Base-by-base conservation (phyloP, 345 rosid species). In the Bretschneidera sinensis region DNA sequence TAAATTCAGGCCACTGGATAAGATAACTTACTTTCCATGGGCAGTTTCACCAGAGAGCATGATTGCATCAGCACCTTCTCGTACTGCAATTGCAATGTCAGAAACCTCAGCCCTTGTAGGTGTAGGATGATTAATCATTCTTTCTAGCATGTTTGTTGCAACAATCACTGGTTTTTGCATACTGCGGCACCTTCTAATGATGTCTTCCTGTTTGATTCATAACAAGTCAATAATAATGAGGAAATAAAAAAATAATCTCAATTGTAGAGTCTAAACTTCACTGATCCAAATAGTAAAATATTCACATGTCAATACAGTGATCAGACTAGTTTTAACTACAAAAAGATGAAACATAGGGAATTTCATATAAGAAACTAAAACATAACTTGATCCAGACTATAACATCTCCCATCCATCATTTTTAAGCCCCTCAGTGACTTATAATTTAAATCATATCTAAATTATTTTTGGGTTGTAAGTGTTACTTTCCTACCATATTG, bases 11-110 rank as follows among this genome's bases (percentile, higher is more conserved):
- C 45, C 6, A 14, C 22, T 8, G 23, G 49, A 35, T 20, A 51
- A 63, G 33, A 61, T 52, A 39, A 78, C 97, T 73, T 69, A 92
- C 98, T 84, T 87, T 73, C 98, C 97, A 17, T 92, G 98, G 21
- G 98, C 98, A 64, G 98, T 92, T 84, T 92, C 98, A 76, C 97
- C 97, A 55, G 98, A 92, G 59, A 92, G 96, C 98, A 92, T 92
- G 78, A 92, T 64, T 53, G 98, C 96, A 76, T 92, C 98, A 60
- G 97, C 85, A 34, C 97, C 96, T 78, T 89, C 97, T 56, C 91
- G 84, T 24, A 92, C 98, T 60, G 98, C 97, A 67, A 92, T 87
- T 51, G 98, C 91, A 51, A 92, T 89, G 66, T 92, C 98, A 23
- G 97, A 84, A 63, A 92, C 98, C 84, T 92, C 98, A 20, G 98